Base-by-base conservation (phyloP, 257 asterid species). In the Plectranthus barbatus region DNA sequence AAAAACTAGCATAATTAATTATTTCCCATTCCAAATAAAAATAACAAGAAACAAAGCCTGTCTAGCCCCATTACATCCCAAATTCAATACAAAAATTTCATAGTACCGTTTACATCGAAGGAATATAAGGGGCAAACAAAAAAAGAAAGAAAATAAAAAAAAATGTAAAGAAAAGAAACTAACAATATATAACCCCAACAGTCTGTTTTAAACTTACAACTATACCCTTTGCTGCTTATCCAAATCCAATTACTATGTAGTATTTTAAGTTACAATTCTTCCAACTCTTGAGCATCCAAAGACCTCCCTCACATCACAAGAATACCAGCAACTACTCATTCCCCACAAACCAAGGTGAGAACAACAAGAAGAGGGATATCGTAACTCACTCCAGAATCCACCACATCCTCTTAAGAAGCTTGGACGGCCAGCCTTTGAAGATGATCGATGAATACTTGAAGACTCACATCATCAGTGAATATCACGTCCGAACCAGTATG, bases 361-460 rank as follows among this genome's bases (percentile, higher is more conserved):
- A 73, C 52, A 46, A 39, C 62, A 37, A 42, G 56, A 62, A 60
- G 71, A 68, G 62, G 72, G 5, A 26, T 26, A 1, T 2, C 58
- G 41, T 49, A 50, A 29, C 42, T 41, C 67, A 48, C 56, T 68
- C 46, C 41, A 29, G 39, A 65, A 45, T 60, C 70, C 61, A 48
- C 15, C 41, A 41, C 37, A 56, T 24, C 14, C 3, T 48, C 56
- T 85, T 76, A 92, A 66, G 97, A 83, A 56, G 91, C 91, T 75
- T 92, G 97, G 46, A 89, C 97, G 29, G 97, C 99, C 68, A 92
- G 75, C 79, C 95, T 80, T 76, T 89, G 97, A 66, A 92, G 97
- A 78, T 92, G 99, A 76, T 92, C 99, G 5, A 83, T 74, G 71
- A 92, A 92, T 21, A 90, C 96, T 74, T 87, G 91, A 56, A 92